Conservation (phyloP, 768 basidiomycete genomes). For the Mycena amicta region DNA sequence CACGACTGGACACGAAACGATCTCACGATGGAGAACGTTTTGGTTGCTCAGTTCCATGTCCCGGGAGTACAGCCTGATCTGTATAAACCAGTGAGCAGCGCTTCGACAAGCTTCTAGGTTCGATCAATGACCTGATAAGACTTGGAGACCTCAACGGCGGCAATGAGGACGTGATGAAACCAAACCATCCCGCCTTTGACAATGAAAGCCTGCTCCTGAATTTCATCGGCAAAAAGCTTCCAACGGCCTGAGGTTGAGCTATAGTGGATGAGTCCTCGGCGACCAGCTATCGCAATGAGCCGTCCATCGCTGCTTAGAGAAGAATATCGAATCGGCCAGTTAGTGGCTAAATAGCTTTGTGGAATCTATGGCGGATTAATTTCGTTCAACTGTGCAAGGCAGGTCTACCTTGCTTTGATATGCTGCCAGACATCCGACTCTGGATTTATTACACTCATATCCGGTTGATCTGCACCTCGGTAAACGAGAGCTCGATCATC, state of each 20-base stretch:
- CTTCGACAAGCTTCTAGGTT: neutral
- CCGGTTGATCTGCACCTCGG: constrained; percentile 95
- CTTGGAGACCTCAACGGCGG: constrained; percentile 81
- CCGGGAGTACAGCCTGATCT: constrained; percentile 94
- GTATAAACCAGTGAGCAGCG: constrained; percentile 9
- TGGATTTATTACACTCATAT: constrained; percentile 97
- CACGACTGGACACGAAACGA: constrained; percentile 74
- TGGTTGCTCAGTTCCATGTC: constrained; percentile 85
- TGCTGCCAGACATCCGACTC: constrained; percentile 98
- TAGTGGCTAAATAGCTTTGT: constrained; percentile 80
- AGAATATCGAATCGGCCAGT: constrained; percentile 95
- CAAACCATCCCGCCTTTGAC: constrained; percentile 93
- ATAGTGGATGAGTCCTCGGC: constrained; percentile 90
- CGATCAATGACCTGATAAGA: constrained; percentile 65
- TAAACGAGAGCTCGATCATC: constrained; percentile 94
- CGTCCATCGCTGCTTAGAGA: constrained; percentile 89
- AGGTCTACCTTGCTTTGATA: constrained; percentile 80
- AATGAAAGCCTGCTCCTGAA: constrained; percentile 83
- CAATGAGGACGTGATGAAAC: constrained; percentile 96
- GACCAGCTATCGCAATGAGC: constrained; percentile 89
- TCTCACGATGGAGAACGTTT: constrained; percentile 81
- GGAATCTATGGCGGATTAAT: constrained; percentile 90
- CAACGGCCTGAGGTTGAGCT: constrained; percentile 93
- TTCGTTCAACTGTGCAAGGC: neutral
- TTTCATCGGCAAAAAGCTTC: constrained; percentile 82